Evolutionary conservation across 257 asterid genomes (phyloP).

Genomic region (Coffea canephora): DNA sequence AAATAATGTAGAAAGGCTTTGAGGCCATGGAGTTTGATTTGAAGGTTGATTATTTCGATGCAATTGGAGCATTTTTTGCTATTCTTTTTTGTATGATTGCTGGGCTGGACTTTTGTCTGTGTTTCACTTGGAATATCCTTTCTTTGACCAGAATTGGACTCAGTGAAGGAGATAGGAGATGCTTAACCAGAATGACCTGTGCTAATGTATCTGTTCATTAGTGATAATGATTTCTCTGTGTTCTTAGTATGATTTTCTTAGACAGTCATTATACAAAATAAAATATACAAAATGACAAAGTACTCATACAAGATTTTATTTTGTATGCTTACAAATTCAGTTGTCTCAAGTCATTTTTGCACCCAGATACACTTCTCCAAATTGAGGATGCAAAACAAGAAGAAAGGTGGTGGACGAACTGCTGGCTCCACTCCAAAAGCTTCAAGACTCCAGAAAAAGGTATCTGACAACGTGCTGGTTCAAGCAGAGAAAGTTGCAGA

Average conservation of each 20-base stretch:
- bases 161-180: too few relatives aligned
- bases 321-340: background rate
- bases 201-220: background rate
- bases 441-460: slow-evolving; percentile 62
- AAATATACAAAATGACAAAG: background rate
- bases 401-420: slow-evolving; percentile 47
- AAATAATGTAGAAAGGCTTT: background rate
- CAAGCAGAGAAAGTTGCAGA: slow-evolving; percentile 69
- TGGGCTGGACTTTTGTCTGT: background rate
- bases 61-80: background rate
- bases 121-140: background rate
- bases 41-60: background rate
- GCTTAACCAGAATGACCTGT: background rate
- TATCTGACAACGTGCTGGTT: slow-evolving; percentile 52
- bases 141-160: background rate
- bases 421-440: slow-evolving; percentile 58
- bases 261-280: background rate
- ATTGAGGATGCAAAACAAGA: slow-evolving; percentile 71
- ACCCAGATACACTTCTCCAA: slow-evolving; percentile 15
- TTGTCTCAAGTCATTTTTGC: slow-evolving; percentile 27
- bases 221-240: background rate
- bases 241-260: background rate
- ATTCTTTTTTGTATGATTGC: background rate
- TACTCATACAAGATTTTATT: background rate
- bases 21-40: background rate